Evolutionary conservation across 192 early-diverging fungal genomes (phyloP), one percentile per base, ranked within the genome.

Genomic region (Gigaspora rosea): DNA sequence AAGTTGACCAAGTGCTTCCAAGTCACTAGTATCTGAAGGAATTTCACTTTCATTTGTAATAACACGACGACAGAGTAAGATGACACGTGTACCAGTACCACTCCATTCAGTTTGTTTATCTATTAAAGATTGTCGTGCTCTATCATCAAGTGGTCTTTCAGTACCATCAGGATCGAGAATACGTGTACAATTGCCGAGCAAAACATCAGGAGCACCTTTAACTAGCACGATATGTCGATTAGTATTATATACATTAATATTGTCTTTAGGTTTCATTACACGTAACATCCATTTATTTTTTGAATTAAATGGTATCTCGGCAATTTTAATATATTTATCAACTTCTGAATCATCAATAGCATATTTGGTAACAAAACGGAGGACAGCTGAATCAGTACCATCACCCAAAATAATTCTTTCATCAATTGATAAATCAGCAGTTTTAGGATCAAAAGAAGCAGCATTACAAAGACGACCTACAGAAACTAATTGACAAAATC

Each of bases 121-220:
- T 68, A 83, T 59, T 11, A 86, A 78, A 49, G 78, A 79, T 18
- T 75, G 13, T 54, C 73, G 69, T 50, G 73, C 41, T 41, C 82
- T 59, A 32, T 65, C 70, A 70, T 81, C 83, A 70, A 91, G 75
- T 16, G 85, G 75, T 52, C 56, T 22, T 36, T 87, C 36, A 16
- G 64, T 78, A 59, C 85, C 85, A 77, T 87, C 79, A 49, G 80
- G 32, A 79, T 58, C 56, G 74, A 71, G 20, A 79, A 69, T 8
- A 32, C 74, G 71, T 5, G 85, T 78, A 78, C 91, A 90, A 36
- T 67, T 76, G 7, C 80, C 82, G n/a, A 91, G 56, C 69, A 96
- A 84, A 27, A 90, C 81, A 77, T 95, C 93, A 48, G 93, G 93
- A 22, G 93, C 95, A 49, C 95, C 95, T 78, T 94, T 96, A 83